phyloP scores from a whole-genome alignment of 371 early-diverging fungal genomes.

The Polyrhizophydium stewartii region DNA sequence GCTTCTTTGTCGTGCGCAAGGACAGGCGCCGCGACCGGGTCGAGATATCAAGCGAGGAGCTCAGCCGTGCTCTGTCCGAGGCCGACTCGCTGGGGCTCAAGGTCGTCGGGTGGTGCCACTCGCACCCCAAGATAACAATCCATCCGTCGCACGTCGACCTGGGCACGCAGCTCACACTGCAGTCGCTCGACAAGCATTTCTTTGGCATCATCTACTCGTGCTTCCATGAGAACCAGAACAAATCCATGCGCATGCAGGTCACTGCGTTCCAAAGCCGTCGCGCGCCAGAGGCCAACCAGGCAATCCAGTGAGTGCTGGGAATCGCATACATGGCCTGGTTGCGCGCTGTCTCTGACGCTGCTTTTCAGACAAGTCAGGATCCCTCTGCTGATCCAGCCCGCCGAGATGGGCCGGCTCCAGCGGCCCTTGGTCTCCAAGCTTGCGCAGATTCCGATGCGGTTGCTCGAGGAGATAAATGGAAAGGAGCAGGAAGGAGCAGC shows the following conservation, averaged over 20 bases:
- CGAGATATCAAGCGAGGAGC: conserved; percentile 58
- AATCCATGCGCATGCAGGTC: conserved; percentile 15
- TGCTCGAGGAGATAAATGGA: neutral
- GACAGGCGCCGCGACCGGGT: conserved; percentile 75
- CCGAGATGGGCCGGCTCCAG: neutral
- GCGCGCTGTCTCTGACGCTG: neutral
- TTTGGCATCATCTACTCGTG: conserved; percentile 69
- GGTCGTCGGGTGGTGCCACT: conserved; percentile 67
- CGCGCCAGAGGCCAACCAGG: neutral
- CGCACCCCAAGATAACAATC: conserved; percentile 73
- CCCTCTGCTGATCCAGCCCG: neutral
- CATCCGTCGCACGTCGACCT: conserved; percentile 73
- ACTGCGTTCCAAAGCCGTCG: conserved; percentile 16
- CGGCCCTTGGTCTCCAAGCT: neutral
- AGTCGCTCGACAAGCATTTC: conserved; percentile 60
- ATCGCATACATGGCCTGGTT: neutral
- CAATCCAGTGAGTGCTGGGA: neutral
- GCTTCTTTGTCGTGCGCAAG: conserved; percentile 59
- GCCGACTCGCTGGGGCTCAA: conserved; percentile 55
- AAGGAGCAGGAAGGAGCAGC: neutral
- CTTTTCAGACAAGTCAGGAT: neutral
- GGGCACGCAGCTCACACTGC: conserved; percentile 61
- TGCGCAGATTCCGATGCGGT: neutral
- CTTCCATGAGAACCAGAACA: conserved; percentile 45
- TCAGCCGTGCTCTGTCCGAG: conserved; percentile 61